phyloP scores from a whole-genome alignment of 2,329 filamentous ascomycete species.

The Clarireedia homoeocarpa region DNA sequence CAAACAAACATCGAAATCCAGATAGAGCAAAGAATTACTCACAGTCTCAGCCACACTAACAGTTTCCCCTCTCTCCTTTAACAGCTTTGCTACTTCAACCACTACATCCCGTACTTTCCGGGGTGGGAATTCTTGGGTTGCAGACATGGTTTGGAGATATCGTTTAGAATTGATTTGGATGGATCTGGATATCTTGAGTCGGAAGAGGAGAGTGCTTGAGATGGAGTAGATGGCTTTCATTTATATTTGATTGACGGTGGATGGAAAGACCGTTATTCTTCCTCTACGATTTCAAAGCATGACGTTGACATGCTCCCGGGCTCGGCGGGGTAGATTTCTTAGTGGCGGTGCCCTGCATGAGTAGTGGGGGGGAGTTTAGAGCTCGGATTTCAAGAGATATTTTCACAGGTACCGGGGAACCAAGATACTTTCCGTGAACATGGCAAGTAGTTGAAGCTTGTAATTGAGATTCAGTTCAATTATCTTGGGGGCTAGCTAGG shows the following conservation, averaged over 20 bases:
- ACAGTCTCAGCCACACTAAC: constrained; percentile 56
- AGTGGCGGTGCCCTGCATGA: constrained; percentile 2
- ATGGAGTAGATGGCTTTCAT: not conserved
- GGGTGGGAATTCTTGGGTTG: constrained; percentile 21
- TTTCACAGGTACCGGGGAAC: too few relatives aligned
- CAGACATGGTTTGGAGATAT: not conserved
- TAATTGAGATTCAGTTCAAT: too few relatives aligned
- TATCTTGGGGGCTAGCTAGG: too few relatives aligned
- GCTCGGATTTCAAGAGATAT: not conserved
- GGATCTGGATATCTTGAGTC: not conserved
- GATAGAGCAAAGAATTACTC: constrained; percentile 14
- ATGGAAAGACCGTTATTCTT: not conserved
- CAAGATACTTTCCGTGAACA: too few relatives aligned
- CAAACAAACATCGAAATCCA: not conserved
- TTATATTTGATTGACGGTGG: not conserved
- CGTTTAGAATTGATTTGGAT: not conserved
- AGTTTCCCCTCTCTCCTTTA: constrained; percentile 47
- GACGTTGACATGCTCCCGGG: not conserved
- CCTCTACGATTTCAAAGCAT: constrained; percentile 5
- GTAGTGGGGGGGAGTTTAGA: not conserved
- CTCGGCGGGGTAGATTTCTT: not conserved
- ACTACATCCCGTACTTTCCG: constrained; percentile 23
- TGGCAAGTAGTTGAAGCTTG: too few relatives aligned
- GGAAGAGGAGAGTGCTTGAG: not conserved
- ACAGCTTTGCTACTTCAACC: constrained; percentile 41